Base-by-base conservation (phyloP, 495 filamentous ascomycete genomes). In the Opeltia flavorubescens region DNA sequence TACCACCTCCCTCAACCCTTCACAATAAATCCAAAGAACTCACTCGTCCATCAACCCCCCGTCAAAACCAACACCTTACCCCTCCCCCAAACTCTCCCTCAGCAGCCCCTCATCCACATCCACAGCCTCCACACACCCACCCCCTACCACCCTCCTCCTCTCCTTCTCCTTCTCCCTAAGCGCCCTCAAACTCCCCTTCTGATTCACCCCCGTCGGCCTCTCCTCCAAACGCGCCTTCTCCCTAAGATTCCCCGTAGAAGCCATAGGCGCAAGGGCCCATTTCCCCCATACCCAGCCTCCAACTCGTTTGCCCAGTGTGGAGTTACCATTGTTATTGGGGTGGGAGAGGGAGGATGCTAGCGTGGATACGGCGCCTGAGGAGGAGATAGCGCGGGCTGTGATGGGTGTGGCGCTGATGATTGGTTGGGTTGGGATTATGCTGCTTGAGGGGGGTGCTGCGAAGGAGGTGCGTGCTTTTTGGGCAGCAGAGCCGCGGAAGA, bases 281-380 rank as follows among this genome's bases (percentile, higher is more conserved):
- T 66, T 63, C 7, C 74, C 71, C 7, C 70, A 62, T 2, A 77
- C 66, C 74, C 74, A 78, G 20, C 73, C 72, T 6, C 74, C 73
- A 30, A 75, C 52, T 17, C 68, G 69, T 29, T 65, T 67, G 20
- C 64, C 55, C 2, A 74, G 49, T 3, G 62, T 66, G 4, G 62
- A 63, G 50, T 40, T 66, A 59, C 33, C 52, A 47, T n/a, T 15
- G 2, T 21, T 21, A 17, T n/a, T 18, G 20, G 7, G 7, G 1
- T 28, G 30, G 11, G 20, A 36, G 5, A 28, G 33, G 43, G 25
- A 33, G 12, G 30, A 35, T 23, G 43, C 15, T n/a, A 23, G 9
- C n/a, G 20, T 39, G 8, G 31, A 26, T 17, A 31, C 20, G 45
- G 45, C 33, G 11, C 45, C 9, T 49, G 55, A 1, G 33, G 50